Evolutionary conservation across 2,329 filamentous ascomycete species (phyloP), one percentile per base, ranked within the genome.

Genomic region (Penicillium sp.): DNA sequence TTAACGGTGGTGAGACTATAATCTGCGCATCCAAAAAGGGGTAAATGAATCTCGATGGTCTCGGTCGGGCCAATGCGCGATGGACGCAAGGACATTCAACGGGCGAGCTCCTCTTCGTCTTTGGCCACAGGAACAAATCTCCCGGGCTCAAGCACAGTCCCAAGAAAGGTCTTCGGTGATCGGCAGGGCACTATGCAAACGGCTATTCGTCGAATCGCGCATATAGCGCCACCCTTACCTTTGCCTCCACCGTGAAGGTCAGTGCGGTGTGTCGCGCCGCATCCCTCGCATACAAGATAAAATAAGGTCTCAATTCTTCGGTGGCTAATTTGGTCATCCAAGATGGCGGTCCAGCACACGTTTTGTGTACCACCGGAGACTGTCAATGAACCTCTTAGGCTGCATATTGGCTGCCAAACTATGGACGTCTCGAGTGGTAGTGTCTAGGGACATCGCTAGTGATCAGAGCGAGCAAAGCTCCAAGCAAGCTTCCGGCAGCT

Each of bases 221-320:
- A 42, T 42, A 6, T 20, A 29, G 17, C 9, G 32, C n/a, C 1
- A 33, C 20, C 54, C 49, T 52, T 59, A 29, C 49, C 34, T 53
- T 9, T 17, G 24, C 36, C 34, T 29, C 33, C 41, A 29, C 36
- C 20, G 8, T 10, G 21, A 7, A 44, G 32, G 52, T 51, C 46
- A 26, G 48, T 55, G 49, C 47, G 43, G 33, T 37, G 23, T 30
- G 49, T 27, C 30, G 10, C 20, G 18, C 26, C 13, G 3, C 20
- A 54, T 47, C 56, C 53, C 53, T 58, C 42, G 45, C 56, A 50
- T 54, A 23, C 9, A 29, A 41, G 5, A 23, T 36, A 40, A 43
- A 20, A 42, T 47, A 34, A 45, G 33, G 30, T 23, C 34, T 33
- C 8, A 51, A 15, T 27, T 15, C 7, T 12, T 1, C 26, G 2